Conservation (phyloP, 1,139 yeast genomes). For the Geotrichum phurueaensis region DNA sequence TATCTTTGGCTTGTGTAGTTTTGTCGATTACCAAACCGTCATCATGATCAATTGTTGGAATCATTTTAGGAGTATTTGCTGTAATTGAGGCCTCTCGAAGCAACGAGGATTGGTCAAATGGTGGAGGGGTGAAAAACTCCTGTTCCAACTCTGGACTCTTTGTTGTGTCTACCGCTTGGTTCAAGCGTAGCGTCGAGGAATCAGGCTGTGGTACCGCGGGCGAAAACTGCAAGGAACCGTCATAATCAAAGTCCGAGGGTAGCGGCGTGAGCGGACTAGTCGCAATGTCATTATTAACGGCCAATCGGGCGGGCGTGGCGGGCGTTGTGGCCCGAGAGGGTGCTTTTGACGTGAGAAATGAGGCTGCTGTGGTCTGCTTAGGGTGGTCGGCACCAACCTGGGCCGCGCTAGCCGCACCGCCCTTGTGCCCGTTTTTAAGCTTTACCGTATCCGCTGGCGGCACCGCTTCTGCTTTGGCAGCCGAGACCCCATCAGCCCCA, state of each 20-base stretch:
- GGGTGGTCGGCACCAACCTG: not conserved
- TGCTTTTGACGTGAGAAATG: not conserved
- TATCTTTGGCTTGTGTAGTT: not conserved
- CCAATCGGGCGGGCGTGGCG: not conserved
- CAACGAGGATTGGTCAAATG: not conserved
- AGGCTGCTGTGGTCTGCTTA: not conserved
- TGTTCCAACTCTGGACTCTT: not conserved
- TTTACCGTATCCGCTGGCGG: not conserved
- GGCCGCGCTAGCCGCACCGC: not conserved
- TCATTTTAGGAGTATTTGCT: not conserved
- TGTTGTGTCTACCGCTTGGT: not conserved
- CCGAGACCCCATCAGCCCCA: too few species aligned
- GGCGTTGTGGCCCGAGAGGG: not conserved
- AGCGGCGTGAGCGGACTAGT: not conserved
- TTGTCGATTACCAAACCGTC: not conserved
- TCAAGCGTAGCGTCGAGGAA: not conserved
- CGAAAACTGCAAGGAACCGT: not conserved
- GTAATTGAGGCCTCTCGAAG: not conserved
- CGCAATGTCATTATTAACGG: not conserved
- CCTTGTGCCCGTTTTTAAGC: not conserved
- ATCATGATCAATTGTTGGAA: not conserved
- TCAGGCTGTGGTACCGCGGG: not conserved
- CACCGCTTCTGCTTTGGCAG: not conserved
- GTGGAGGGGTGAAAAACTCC: not conserved
- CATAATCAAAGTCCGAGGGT: not conserved